These are phyloP conservation scores for Passiflora organensis DNA, from an alignment of 345 rosid genomes.

Conservation along the genomic window DNA sequence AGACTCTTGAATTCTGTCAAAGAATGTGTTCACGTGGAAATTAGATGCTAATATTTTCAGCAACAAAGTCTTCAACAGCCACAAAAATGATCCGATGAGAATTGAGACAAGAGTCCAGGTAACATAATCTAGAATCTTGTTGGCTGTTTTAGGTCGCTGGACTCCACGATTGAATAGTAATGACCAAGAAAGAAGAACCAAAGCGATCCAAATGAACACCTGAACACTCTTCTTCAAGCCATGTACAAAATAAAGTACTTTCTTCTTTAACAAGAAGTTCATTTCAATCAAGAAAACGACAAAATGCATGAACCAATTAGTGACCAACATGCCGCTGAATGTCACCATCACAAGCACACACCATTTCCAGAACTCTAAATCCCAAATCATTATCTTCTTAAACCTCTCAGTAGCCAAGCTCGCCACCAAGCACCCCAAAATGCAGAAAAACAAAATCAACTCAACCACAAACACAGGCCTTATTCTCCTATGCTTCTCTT, in stretches of 20 bases:
- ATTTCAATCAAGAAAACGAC: conserved; percentile 70
- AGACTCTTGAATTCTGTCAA: conserved; percentile 88
- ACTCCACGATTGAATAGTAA: conserved; percentile 47
- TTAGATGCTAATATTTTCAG: conserved; percentile 75
- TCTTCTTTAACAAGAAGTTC: conserved; percentile 64
- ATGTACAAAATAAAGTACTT: conserved; percentile 83
- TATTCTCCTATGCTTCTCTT: conserved; percentile 31
- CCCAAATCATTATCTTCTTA: conserved; percentile 39
- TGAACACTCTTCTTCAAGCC: conserved; percentile 86
- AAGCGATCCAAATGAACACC: conserved; percentile 66
- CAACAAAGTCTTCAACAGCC: conserved; percentile 62
- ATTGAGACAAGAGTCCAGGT: conserved; percentile 61
- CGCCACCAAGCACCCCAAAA: conserved; percentile 45
- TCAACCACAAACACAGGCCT: conserved; percentile 39
- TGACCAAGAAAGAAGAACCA: conserved; percentile 63
- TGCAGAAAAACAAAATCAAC: conserved; percentile 36
- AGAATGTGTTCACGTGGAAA: conserved; percentile 74
- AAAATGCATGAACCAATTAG: conserved; percentile 70
- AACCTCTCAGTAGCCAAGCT: conserved; percentile 43
- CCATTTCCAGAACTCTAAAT: conserved; percentile 77
- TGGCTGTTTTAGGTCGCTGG: conserved; percentile 33
- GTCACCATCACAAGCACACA: conserved; percentile 67
- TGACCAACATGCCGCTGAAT: conserved; percentile 64
- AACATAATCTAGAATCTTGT: conserved; percentile 36
- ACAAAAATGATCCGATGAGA: conserved; percentile 57